Conservation (phyloP, 192 early-diverging fungal species). For the Allomyces macrogynus region DNA sequence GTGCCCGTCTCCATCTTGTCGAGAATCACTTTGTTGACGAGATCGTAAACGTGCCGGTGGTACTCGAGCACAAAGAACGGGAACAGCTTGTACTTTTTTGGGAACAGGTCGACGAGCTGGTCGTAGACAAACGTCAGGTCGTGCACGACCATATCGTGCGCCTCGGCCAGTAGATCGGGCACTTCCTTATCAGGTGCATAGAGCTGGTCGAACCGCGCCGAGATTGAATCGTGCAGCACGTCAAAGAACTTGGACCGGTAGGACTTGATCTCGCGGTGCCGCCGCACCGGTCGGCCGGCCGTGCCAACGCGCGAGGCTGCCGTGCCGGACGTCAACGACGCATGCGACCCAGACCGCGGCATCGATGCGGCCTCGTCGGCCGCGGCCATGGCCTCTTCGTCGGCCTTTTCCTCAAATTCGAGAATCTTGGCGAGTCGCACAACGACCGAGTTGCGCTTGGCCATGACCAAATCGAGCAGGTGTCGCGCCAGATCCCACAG, state of each 20-base stretch:
- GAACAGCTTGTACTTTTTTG: conserved; percentile 84
- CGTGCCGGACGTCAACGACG: conserved; percentile 13
- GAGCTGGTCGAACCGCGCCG: conserved; percentile 40
- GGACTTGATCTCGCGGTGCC: conserved; percentile 36
- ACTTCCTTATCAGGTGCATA: conserved; percentile 42
- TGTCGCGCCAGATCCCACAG: conserved; percentile 66
- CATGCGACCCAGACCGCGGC: conserved; percentile 5
- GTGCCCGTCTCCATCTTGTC: conserved; percentile 63
- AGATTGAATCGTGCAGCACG: conserved; percentile 44
- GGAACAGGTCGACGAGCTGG: conserved; percentile 68
- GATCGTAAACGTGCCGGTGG: conserved; percentile 72
- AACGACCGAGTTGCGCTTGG: conserved; percentile 44
- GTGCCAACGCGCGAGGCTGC: conserved; percentile 20
- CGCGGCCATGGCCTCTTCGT: conserved; percentile 37
- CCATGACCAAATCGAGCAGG: conserved; percentile 57
- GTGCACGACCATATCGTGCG: conserved; percentile 65
- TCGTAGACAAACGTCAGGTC: conserved; percentile 76
- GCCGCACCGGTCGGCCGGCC: conserved; percentile 18
- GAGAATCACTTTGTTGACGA: conserved; percentile 49
- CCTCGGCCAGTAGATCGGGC: conserved; percentile 26
- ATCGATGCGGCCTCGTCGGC: neutral
- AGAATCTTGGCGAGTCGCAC: conserved; percentile 85
- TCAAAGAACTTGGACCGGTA: conserved; percentile 66
- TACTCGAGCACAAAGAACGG: conserved; percentile 88
- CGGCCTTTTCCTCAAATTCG: conserved; percentile 76